Base-by-base conservation (phyloP, 2,329 filamentous ascomycete genomes). In the Colletotrichum aenigma region DNA sequence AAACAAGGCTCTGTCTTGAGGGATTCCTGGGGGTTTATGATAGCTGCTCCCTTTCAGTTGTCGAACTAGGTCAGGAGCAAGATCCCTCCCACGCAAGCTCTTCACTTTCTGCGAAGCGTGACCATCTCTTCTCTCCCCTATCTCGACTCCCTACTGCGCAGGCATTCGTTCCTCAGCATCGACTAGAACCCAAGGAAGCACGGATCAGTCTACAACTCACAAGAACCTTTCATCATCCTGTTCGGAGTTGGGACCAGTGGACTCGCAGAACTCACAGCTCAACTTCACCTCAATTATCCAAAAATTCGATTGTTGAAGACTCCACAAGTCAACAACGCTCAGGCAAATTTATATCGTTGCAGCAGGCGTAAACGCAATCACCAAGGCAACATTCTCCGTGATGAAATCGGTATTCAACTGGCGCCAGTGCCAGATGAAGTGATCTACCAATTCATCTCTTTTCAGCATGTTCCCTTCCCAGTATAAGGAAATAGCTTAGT, bases 111-210 rank as follows among this genome's bases (percentile, higher is more conserved):
- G 43, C 43, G 0, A 21, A 21, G 18, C n/a, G 6, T 1, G 4
- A 21, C 6, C 2, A 52, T 21, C 6, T 21, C n/a, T 12, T 21
- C n/a, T 7, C 6, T 7, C 18, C 18, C 36, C 36, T 18, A 12
- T n/a, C 3, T 48, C 8, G 0, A n/a, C 7, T 21, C n/a, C 2
- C 12, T 21, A 0, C 10, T 52, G n/a, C 6, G 6, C 13, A 4
- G 9, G 10, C 7, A 52, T 52, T 13, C 43, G 6, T 1, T 7
- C 10, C 43, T 7, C n/a, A 21, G 10, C n/a, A 12, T 4, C n/a
- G 2, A 3, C 43, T 13, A 52, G 43, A 21, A 12, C n/a, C 10
- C 10, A 4, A 21, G 43, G n/a, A 48, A 48, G 18, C 43, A 13
- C 13, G 10, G 9, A 7, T 21, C 0, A 13, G n/a, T 48, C n/a